These are phyloP conservation scores for Triangularia setosa DNA, from an alignment of 2,329 filamentous ascomycete genomes.

Conservation along the genomic window DNA sequence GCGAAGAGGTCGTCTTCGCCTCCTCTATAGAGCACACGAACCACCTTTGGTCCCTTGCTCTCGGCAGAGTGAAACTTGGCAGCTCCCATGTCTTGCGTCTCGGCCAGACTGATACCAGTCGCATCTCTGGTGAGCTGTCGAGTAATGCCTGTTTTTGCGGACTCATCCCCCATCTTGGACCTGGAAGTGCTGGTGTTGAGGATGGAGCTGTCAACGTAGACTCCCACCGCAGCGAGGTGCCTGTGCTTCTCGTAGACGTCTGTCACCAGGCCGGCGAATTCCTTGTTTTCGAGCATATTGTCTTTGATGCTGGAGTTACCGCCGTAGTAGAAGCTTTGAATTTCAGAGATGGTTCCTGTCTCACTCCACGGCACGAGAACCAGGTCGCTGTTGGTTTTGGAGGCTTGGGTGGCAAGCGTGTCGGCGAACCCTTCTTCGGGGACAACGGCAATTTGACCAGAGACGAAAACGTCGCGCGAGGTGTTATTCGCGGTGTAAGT, in stretches of 20 bases:
- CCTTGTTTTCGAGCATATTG: constrained; percentile 46
- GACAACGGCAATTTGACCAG: constrained; percentile 74
- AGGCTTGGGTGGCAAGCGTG: constrained; percentile 65
- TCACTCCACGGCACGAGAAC: constrained; percentile 88
- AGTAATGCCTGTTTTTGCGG: background rate
- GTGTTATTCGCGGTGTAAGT: constrained; percentile 16
- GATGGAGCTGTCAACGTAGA: constrained; percentile 69
- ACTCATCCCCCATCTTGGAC: constrained; percentile 32
- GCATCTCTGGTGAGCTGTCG: constrained; percentile 15
- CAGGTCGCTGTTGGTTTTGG: constrained; percentile 66
- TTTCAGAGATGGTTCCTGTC: constrained; percentile 68
- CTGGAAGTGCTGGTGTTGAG: constrained; percentile 25
- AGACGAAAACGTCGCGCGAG: constrained; percentile 58
- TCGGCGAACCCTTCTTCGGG: constrained; percentile 75
- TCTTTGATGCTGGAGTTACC: constrained; percentile 35
- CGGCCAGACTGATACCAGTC: constrained; percentile 14
- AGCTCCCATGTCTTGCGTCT: constrained; percentile 8
- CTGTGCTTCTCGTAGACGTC: constrained; percentile 58
- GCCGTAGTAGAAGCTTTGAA: constrained; percentile 39
- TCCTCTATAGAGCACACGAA: constrained; percentile 71
- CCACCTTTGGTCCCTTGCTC: constrained; percentile 18
- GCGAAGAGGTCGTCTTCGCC: constrained; percentile 75
- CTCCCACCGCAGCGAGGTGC: constrained; percentile 58
- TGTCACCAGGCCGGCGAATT: constrained; percentile 56
- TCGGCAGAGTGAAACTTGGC: constrained; percentile 14